Conservation (phyloP, 2,329 filamentous ascomycete genomes). For the Epichloe hybrida region DNA sequence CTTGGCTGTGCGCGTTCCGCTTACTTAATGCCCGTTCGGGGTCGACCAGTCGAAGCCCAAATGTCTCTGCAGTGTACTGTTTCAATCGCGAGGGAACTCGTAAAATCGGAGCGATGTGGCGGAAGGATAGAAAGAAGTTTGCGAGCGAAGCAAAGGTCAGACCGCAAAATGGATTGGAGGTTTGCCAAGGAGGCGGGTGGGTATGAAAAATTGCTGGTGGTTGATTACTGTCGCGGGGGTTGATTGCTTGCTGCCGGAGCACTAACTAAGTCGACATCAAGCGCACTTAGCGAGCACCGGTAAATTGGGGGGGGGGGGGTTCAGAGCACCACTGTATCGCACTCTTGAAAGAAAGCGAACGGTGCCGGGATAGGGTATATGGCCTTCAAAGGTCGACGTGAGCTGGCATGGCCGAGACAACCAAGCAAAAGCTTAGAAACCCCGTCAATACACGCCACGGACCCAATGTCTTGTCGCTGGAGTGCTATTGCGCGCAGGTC, state of each 20-base stretch:
- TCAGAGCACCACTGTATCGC: not conserved
- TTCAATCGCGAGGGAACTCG: not conserved
- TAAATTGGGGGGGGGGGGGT: too few species aligned
- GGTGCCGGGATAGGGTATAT: not conserved
- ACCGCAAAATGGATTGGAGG: not conserved
- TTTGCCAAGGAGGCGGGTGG: not conserved
- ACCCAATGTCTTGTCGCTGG: not conserved
- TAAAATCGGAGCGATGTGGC: not conserved
- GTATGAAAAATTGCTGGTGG: not conserved
- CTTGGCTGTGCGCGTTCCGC: slow-evolving; percentile 9
- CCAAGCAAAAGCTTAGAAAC: not conserved
- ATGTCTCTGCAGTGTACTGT: not conserved
- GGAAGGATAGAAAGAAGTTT: not conserved
- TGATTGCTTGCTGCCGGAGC: not conserved
- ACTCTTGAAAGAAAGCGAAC: not conserved
- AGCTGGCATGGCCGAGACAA: not conserved
- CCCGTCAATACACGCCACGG: not conserved
- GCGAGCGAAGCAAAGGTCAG: not conserved
- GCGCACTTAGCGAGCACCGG: not conserved
- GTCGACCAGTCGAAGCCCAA: not conserved
- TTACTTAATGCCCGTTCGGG: slow-evolving; percentile 5
- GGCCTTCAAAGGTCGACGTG: not conserved
- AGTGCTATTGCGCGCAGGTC: not conserved
- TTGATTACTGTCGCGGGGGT: not conserved
- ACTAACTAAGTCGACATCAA: slow-evolving; percentile 1